Conservation (phyloP, 768 basidiomycete genomes). For the Cyclocybe aegerita region DNA sequence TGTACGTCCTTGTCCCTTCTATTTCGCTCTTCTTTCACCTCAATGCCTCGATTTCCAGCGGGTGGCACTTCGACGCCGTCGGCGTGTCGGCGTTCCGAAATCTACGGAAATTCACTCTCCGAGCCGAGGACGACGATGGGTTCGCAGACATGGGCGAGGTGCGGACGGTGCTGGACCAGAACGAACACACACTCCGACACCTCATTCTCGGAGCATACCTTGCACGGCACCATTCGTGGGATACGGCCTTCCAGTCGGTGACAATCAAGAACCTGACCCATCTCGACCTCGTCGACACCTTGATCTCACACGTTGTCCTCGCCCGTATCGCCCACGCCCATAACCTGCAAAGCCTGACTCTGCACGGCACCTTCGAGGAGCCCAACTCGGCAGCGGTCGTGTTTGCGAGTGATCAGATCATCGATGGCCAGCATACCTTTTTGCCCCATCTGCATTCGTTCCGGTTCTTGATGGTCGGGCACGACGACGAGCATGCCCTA, state of each 20-base stretch:
- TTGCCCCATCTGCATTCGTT: constrained; percentile 63
- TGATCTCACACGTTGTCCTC: constrained; percentile 63
- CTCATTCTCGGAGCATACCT: constrained; percentile 73
- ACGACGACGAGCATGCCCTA: constrained; percentile 52
- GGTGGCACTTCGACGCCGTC: constrained; percentile 74
- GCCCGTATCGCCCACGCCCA: constrained; percentile 63
- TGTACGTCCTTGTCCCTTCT: constrained; percentile 32
- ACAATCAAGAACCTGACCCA: constrained; percentile 69
- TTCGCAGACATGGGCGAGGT: constrained; percentile 72
- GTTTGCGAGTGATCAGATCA: constrained; percentile 60
- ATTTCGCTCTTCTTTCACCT: background rate
- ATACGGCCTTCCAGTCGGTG: constrained; percentile 58
- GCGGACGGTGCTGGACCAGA: constrained; percentile 60
- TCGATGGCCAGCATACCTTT: constrained; percentile 57
- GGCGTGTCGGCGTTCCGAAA: constrained; percentile 63
- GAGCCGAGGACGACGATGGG: constrained; percentile 71
- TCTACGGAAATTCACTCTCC: constrained; percentile 63
- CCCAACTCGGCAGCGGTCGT: constrained; percentile 56
- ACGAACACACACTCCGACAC: constrained; percentile 54
- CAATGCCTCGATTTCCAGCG: constrained; percentile 30
- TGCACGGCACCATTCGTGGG: constrained; percentile 64
- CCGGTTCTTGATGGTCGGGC: constrained; percentile 63
- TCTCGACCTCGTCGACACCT: constrained; percentile 68
- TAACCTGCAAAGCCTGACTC: constrained; percentile 57
- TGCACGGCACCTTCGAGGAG: constrained; percentile 67